Evolutionary conservation across 1,284 basidiomycete genomes (phyloP), one percentile per base, ranked within the genome.

Genomic region (Ceratobasidium sp.): DNA sequence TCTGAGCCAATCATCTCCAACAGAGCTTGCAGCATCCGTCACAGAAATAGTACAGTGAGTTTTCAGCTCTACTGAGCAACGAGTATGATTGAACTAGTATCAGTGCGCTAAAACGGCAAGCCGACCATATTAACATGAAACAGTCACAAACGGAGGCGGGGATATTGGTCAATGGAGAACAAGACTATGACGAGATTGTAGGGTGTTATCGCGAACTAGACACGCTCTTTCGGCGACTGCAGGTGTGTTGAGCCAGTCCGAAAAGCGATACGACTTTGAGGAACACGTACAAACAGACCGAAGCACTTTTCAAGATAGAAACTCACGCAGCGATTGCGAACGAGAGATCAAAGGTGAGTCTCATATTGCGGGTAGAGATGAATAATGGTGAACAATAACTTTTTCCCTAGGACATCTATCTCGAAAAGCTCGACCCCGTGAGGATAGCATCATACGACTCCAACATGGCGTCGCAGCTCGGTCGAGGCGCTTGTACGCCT

Each of bases 401-500:
- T 51, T 1, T 46, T 33, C 33, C 33, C 33, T 33, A 73, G 71
- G 13, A 51, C 13, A 33, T 44, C 4, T 60, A 26, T 20, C 71
- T 73, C 13, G 46, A 46, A 15, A 40, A 28, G n/a, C 3, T 73
- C 10, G 0, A n/a, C 1, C 58, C 58, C 3, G 40, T 26, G 3
- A 51, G 2, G n/a, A 26, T 33, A 18, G 71, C 56, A 3, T 44
- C 23, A 4, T 73, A 73, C 20, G 46, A 73, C 26, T 39, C 20
- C 18, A 46, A 4, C 7, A 12, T 2, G 18, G 18, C 55, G 40
- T 7, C 18, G 10, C 26, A 13, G 18, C 9, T 73, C 18, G 13
- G 44, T 33, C 56, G 71, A 1, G 49, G 68, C 0, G 60, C n/a
- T 2, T 80, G 79, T 20, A 71, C 77, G 9, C 42, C 46, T n/a